Conservation (phyloP, 768 basidiomycete genomes). For the Sistotremastrum suecicum region DNA sequence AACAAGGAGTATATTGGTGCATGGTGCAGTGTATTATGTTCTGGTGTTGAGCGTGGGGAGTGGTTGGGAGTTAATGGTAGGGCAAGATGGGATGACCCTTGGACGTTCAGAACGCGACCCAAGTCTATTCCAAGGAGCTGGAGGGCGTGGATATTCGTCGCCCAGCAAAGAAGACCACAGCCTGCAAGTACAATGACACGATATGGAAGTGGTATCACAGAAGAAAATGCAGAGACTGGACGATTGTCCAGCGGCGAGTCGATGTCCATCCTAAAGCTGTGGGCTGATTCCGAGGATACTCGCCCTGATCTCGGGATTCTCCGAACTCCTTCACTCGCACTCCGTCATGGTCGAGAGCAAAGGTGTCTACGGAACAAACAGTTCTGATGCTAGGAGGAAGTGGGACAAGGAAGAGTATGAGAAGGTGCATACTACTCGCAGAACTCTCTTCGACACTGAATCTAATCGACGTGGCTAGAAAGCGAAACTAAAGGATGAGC, state of each 20-base stretch:
- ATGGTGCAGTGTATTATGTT: background rate
- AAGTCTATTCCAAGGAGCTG: slow-evolving; percentile 62
- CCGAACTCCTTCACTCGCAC: too few species aligned
- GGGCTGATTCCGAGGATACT: too few species aligned
- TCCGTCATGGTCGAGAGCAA: too few species aligned
- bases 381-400: slow-evolving; percentile 64
- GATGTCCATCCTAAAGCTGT: slow-evolving; percentile 15
- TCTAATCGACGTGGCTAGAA: slow-evolving; percentile 31
- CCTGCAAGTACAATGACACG: slow-evolving; percentile 73
- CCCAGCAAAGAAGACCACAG: slow-evolving; percentile 80
- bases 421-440: background rate
- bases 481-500: slow-evolving; percentile 68
- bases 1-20: slow-evolving; percentile 54
- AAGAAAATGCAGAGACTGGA: slow-evolving; percentile 23
- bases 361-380: slow-evolving; percentile 23
- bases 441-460: background rate
- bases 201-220: slow-evolving; percentile 78
- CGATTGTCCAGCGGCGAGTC: background rate
- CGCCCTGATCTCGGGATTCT: too few species aligned
- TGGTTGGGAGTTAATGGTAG: too few species aligned
- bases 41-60: background rate
- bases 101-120: slow-evolving; percentile 51
- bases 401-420: slow-evolving; percentile 92
- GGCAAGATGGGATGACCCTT: too few species aligned
- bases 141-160: slow-evolving; percentile 82